Conservation (phyloP, 2,329 filamentous ascomycete species). For the Xylariaceae sp. region DNA sequence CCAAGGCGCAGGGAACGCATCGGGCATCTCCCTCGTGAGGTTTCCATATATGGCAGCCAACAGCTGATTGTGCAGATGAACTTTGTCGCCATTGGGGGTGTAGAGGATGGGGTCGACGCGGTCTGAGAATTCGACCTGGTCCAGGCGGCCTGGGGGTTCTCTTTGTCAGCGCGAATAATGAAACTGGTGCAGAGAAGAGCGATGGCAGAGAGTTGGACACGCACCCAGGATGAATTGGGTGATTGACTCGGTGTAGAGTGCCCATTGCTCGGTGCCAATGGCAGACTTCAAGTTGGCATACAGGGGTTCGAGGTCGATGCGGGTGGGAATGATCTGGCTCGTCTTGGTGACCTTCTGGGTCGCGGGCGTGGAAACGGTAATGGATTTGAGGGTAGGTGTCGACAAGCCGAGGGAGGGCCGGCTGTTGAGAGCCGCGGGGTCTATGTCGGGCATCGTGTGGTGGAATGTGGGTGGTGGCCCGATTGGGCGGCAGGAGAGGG, state of each 20-base stretch:
- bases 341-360: slow-evolving; percentile 53
- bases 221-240: slow-evolving; percentile 61
- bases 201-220: slow-evolving; percentile 13
- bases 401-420: slow-evolving; percentile 55
- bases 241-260: slow-evolving; percentile 59
- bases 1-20: slow-evolving; percentile 64
- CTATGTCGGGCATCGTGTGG: slow-evolving; percentile 61
- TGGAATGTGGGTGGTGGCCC: slow-evolving; percentile 16
- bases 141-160: slow-evolving; percentile 51
- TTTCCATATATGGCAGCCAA: slow-evolving; percentile 65
- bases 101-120: slow-evolving; percentile 58
- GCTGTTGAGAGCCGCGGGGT: slow-evolving; percentile 61
- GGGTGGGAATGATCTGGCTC: slow-evolving; percentile 59
- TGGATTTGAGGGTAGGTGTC: slow-evolving; percentile 58
- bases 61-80: slow-evolving; percentile 65
- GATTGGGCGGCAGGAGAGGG: slow-evolving; percentile 23
- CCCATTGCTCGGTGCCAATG: slow-evolving; percentile 60
- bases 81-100: slow-evolving; percentile 54
- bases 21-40: slow-evolving; percentile 65
- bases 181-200: neutral
- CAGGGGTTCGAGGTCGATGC: slow-evolving; percentile 64
- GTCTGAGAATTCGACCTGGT: slow-evolving; percentile 57
- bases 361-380: slow-evolving; percentile 49
- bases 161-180: slow-evolving; percentile 26
- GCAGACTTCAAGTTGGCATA: slow-evolving; percentile 59